phyloP scores from a whole-genome alignment of 2,329 filamentous ascomycete genomes.

The Trichocomaceae sp. region DNA sequence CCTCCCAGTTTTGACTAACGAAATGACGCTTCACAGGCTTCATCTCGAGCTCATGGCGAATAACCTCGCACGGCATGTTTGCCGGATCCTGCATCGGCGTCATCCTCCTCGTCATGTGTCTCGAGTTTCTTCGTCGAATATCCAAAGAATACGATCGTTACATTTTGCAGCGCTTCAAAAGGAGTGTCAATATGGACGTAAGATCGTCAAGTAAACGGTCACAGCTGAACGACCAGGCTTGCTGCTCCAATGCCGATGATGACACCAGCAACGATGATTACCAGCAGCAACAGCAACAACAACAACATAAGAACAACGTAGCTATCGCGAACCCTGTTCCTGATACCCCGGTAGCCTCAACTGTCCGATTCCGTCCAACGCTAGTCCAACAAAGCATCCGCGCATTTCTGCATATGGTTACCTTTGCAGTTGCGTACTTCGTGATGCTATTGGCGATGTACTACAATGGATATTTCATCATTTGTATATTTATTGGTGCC shows the following conservation, averaged over 20 bases:
- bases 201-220: neutral
- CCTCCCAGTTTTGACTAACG: neutral
- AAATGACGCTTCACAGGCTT: slow-evolving; percentile 46
- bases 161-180: slow-evolving; percentile 46
- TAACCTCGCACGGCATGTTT: slow-evolving; percentile 64
- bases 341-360: neutral
- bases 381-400: slow-evolving; percentile 60
- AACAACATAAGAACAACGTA: neutral
- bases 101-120: slow-evolving; percentile 62
- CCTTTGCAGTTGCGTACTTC: slow-evolving; percentile 71
- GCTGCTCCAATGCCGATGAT: neutral
- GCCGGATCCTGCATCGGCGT: slow-evolving; percentile 75
- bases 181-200: slow-evolving; percentile 15
- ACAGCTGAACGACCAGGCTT: neutral
- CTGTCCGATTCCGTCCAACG: slow-evolving; percentile 44
- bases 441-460: slow-evolving; percentile 66
- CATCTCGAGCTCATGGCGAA: slow-evolving; percentile 62
- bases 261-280: neutral
- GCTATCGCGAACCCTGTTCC: neutral
- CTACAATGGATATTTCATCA: slow-evolving; percentile 68
- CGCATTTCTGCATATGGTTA: slow-evolving; percentile 60
- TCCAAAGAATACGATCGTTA: slow-evolving; percentile 67
- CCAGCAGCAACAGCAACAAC: neutral
- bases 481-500: slow-evolving; percentile 71
- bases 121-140: slow-evolving; percentile 65